phyloP scores from a whole-genome alignment of 148 eudicot species.

The Agrostemma githago region DNA sequence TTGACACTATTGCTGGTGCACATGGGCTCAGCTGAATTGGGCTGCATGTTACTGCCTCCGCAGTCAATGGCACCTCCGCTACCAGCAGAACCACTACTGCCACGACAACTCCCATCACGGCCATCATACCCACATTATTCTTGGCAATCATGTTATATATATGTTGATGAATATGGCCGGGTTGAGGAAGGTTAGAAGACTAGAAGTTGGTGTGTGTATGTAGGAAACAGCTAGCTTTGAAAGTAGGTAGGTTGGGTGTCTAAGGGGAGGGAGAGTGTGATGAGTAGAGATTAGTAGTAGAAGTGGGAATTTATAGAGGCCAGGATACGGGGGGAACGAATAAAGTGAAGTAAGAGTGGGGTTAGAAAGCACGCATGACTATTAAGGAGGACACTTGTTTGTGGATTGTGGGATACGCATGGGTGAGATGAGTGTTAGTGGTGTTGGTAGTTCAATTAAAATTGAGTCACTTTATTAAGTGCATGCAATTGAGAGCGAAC shows the following conservation, averaged over 20 bases:
- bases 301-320: constrained; percentile 19
- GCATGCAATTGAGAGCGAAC: background rate
- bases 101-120: constrained; percentile 15
- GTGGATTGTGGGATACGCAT: constrained; percentile 14
- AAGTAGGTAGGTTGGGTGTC: background rate
- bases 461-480: background rate
- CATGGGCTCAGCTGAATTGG: constrained; percentile 43
- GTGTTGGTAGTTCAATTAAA: background rate
- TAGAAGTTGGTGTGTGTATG: background rate
- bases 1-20: constrained; percentile 28
- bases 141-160: constrained; percentile 18
- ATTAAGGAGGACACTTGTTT: constrained; percentile 17
- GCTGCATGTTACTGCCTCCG: constrained; percentile 42
- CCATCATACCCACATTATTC: constrained; percentile 6
- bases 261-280: background rate
- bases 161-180: background rate
- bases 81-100: constrained; percentile 25
- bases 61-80: constrained; percentile 18
- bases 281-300: background rate
- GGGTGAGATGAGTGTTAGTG: constrained; percentile 9
- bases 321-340: background rate
- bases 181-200: background rate
- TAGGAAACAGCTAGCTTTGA: too few relatives aligned
- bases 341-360: constrained; percentile 6
- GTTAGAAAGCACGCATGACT: background rate